Base-by-base conservation (phyloP, 352 stramenopile genomes). In the Peronospora belbahrii region DNA sequence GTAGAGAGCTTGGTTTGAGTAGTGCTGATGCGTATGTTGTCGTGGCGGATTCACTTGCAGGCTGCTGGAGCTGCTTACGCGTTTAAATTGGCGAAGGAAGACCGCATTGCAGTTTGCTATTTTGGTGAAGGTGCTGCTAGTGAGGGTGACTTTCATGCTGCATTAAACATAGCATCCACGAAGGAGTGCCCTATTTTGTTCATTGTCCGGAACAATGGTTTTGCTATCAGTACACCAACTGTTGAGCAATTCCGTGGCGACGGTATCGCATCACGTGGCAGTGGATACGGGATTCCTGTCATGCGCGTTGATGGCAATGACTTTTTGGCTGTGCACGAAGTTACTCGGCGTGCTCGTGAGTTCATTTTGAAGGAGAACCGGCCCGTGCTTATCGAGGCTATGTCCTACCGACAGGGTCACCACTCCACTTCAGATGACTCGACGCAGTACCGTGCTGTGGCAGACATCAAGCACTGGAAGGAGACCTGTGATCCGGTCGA, bases 241-340 rank as follows among this genome's bases (percentile, higher is more conserved):
- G 61, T 64, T 24, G 95, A 99, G 56, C 96, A 99, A 70, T 99
- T 96, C 74, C 80, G 85, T 22, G 95, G 96, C 35, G 96, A 99
- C 65, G 96, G 96, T 6, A 97, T 99, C 34, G 85, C 96, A 2
- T 90, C 84, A 2, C 72, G 95, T 24, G 95, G 91, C 23, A 81
- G 68, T 34, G 96, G 93, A 14, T 99, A 99, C 52, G 96, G 95
- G 9, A 98, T 99, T 59, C 82, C 89, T 1, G 87, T 86, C 34
- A 95, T 99, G 63, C 92, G 96, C 20, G 95, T 99, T 0, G 96
- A 99, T 64, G 96, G 95, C 36, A 99, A 99, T 59, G 96, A 99
- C 55, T 77, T 98, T 17, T 80, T 99, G 57, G 96, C 96, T 17
- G 90, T 99, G 0, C 78, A 97, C 60, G 83, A 95, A 34, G 95